Percentiles rank a stretch among this genome's conserved stretches.
These are phyloP conservation scores for Discostella stelligeroides DNA, from an alignment of 108 stramenopile species.

Conservation along the genomic window DNA sequence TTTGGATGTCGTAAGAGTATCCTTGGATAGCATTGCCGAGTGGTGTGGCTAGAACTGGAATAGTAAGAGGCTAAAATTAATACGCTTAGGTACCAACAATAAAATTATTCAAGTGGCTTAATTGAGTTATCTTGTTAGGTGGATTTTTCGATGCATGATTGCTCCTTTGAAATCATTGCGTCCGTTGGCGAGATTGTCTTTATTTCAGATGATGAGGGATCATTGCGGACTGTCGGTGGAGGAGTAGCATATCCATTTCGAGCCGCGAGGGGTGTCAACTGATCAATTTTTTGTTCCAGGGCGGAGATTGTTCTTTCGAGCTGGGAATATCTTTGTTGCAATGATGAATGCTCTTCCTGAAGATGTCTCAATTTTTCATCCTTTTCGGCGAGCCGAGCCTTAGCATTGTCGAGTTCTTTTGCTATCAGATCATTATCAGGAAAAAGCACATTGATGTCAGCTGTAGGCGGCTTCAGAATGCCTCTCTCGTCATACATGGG, in stretches of 20 bases:
- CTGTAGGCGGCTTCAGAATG: not conserved
- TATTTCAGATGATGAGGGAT: no score
- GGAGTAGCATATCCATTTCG: no score
- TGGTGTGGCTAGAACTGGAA: conserved; percentile 81
- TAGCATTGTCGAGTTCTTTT: not conserved
- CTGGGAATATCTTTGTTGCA: not conserved
- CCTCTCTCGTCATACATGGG: not conserved
- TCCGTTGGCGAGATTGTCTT: no score
- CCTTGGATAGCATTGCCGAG: conserved; percentile 87
- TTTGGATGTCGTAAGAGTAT: conserved; percentile 69
- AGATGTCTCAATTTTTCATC: conserved; percentile 4
- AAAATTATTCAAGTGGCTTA: no score
- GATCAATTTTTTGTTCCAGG: not conserved
- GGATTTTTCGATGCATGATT: no score
- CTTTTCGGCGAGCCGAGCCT: not conserved
- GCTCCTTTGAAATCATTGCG: no score
- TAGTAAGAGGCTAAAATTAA: no score
- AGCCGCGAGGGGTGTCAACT: not conserved
- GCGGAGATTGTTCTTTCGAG: no score
- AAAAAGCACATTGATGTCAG: not conserved
- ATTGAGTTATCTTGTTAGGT: no score
- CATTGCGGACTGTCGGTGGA: no score
- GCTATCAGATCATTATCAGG: not conserved
- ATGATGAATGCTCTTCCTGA: not conserved
- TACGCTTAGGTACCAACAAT: no score